Base-by-base conservation (phyloP, 352 stramenopile species). In the Aphanomyces astaci region DNA sequence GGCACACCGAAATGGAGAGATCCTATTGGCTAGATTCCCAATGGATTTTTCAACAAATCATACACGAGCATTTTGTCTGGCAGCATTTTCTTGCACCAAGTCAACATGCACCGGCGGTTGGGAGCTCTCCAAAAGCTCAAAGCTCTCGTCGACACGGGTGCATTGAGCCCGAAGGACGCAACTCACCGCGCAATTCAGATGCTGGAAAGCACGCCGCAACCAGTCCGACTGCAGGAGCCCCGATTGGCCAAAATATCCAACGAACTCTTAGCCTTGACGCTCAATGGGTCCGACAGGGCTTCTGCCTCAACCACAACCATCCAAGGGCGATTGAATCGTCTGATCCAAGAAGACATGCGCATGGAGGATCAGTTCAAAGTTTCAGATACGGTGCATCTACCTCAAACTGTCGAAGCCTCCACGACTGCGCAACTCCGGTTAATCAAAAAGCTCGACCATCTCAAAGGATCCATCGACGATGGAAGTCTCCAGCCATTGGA, bases 121-220 rank as follows among this genome's bases (percentile, higher is more conserved):
- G 27, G 28, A 13, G 46, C 43, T 13, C 39, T 68, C 17, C 2
- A 52, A 27, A 68, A 59, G 62, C 62, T 68, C 19, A 17, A 62
- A 19, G n/a, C 62, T 22, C 25, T 33, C 31, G 62, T 68, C 4
- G 30, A 22, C 5, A 27, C 27, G 19, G 62, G 62, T n/a, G 11
- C 40, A 19, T 24, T 59, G 31, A 27, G n/a, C 5, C 39, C 46
- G 15, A 52, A 24, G 17, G 62, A 68, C 32, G 62, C 62, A 9
- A 59, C 24, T 22, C 62, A 68, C 33, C 62, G 62, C 36, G 62
- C 62, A 3, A 10, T 68, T 60, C 62, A 68, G 32, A 68, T 68
- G 7, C 15, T 68, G 5, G 43, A 59, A 30, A n/a, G 19, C 2
- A 68, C 62, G 1, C 62, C 62, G n/a, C 62, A 68, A 45, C 62